These are phyloP conservation scores for Teratosphaeria destructans DNA, from an alignment of 2,329 filamentous ascomycete genomes.

Conservation along the genomic window DNA sequence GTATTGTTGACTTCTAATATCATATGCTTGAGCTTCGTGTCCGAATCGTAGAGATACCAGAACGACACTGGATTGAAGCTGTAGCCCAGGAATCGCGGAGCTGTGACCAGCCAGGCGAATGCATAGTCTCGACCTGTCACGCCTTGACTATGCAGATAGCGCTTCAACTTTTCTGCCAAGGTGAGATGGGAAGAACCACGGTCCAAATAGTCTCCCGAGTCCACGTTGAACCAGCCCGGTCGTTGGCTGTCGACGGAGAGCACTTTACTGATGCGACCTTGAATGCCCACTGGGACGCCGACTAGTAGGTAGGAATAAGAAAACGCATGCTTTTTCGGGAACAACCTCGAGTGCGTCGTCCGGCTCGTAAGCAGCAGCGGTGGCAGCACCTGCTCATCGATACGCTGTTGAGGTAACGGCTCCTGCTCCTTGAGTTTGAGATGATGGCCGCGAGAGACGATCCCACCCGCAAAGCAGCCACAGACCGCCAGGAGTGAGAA, in stretches of 20 bases:
- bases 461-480: slow-evolving; percentile 19
- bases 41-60: slow-evolving; percentile 61
- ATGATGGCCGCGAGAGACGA: slow-evolving; percentile 18
- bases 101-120: slow-evolving; percentile 61
- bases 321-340: slow-evolving; percentile 59
- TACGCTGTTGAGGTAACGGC: slow-evolving; percentile 11
- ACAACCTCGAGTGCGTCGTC: slow-evolving; percentile 56
- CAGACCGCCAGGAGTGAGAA: slow-evolving; percentile 20
- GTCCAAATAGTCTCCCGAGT: slow-evolving; percentile 51
- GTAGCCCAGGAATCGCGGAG: slow-evolving; percentile 57
- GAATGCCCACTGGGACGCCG: slow-evolving; percentile 56
- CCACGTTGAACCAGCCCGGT: slow-evolving; percentile 49
- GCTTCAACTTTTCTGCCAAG: slow-evolving; percentile 52
- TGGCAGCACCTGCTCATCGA: slow-evolving; percentile 25
- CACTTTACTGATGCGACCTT: slow-evolving; percentile 45
- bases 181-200: slow-evolving; percentile 43
- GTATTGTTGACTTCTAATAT: slow-evolving; percentile 69
- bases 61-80: slow-evolving; percentile 69
- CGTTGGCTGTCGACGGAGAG: slow-evolving; percentile 37
- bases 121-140: slow-evolving; percentile 52
- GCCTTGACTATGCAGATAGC: slow-evolving; percentile 46
- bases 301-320: slow-evolving; percentile 60
- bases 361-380: slow-evolving; percentile 54
- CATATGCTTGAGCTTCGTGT: slow-evolving; percentile 51
- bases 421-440: slow-evolving; percentile 9